Conservation (phyloP, 164 flowering plant genomes). For the Protea cynaroides region DNA sequence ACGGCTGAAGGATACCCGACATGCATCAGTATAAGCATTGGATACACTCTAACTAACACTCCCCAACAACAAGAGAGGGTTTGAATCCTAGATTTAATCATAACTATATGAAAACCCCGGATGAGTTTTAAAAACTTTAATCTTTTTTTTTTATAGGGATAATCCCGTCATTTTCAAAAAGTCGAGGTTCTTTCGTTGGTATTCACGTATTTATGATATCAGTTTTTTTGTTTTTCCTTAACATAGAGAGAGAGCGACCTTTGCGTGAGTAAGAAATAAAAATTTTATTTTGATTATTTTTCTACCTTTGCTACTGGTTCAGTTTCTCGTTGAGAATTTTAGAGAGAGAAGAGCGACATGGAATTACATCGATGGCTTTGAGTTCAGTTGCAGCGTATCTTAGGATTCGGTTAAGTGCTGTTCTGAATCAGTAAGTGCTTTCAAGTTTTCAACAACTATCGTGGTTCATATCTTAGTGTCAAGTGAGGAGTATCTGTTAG, state of each 20-base stretch:
- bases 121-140: too few relatives aligned
- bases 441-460: not conserved
- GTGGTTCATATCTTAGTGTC: not conserved
- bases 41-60: too few relatives aligned
- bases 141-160: too few relatives aligned
- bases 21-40: too few relatives aligned
- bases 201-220: too few relatives aligned
- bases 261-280: not conserved
- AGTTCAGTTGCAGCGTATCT: not conserved
- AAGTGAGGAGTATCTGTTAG: not conserved
- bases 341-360: not conserved
- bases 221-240: too few relatives aligned
- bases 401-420: not conserved
- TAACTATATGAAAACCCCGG: too few relatives aligned
- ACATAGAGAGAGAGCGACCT: not conserved
- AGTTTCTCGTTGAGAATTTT: not conserved
- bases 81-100: too few relatives aligned
- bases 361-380: conserved; percentile 4
- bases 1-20: too few relatives aligned
- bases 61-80: too few relatives aligned
- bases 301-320: not conserved
- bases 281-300: not conserved
- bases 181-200: too few relatives aligned
- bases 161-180: too few relatives aligned
- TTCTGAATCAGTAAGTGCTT: not conserved